Evolutionary conservation across 176 grass and related monocot genomes (phyloP).

Genomic region (Aegilops tauschii): DNA sequence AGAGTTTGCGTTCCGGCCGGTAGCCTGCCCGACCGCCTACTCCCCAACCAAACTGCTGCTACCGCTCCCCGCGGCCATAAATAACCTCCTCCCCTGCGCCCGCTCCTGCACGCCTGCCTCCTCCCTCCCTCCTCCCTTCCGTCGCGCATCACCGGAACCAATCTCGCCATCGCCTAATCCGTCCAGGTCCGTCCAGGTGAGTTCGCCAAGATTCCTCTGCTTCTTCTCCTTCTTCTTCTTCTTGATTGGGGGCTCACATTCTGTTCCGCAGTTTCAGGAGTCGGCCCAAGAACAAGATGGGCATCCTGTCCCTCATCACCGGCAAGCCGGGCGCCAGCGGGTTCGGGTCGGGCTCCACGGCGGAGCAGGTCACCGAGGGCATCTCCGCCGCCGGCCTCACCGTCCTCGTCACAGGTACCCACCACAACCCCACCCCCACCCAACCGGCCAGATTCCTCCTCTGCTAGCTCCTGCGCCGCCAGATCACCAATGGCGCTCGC

Average conservation of each 20-base stretch:
- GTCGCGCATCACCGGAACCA: neutral
- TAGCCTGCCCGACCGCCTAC: neutral
- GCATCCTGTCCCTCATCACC: constrained; percentile 61
- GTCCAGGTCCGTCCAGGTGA: neutral
- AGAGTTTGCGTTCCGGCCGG: neutral
- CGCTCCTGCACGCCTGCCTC: neutral
- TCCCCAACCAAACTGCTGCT: constrained; percentile 32
- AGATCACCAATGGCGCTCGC: no score
- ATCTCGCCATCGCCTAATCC: neutral
- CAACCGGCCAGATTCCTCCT: neutral
- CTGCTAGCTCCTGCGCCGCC: neutral
- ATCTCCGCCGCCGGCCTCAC: constrained; percentile 65
- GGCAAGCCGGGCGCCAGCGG: constrained; percentile 75
- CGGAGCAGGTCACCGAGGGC: constrained; percentile 83
- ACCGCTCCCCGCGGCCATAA: constrained; percentile 43
- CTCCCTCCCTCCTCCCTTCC: neutral
- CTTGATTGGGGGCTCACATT: neutral
- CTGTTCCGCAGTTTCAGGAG: neutral
- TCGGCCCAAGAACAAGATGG: constrained; percentile 26
- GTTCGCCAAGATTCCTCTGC: neutral
- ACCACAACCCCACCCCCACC: neutral
- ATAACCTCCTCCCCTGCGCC: constrained; percentile 26
- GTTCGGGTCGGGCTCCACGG: constrained; percentile 74
- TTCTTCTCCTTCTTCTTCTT: neutral
- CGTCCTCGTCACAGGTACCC: constrained; percentile 75